Base-by-base conservation (phyloP, 1,284 basidiomycete genomes). In the Pyrrhoderma lamaoense region DNA sequence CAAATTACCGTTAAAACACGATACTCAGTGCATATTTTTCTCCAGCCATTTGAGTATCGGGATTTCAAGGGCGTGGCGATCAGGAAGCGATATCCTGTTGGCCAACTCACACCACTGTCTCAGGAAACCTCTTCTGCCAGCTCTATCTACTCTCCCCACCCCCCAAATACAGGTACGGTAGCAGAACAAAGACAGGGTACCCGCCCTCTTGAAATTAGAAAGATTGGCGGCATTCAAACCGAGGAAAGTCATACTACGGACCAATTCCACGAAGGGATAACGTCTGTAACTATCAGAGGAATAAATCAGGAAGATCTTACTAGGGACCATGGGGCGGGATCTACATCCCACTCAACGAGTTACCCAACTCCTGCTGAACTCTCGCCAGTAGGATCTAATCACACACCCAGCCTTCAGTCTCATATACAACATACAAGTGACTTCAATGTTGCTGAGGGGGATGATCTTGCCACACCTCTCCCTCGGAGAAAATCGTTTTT, bases 401-500 rank as follows among this genome's bases (percentile, higher is more conserved):
- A 7, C 38, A 40, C 38, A 40, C 38, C 38, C 67, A 79, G 38
- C 77, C 80, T 27, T 75, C 77, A 27, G 71, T 80, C 18, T 72
- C 59, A 66, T 1, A 64, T 64, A 44, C 23, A 34, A 27, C 39
- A 23, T 21, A 14, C 13, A 8, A n/a, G 9, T 27, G 31, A 40
- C 19, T 55, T 57, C 34, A 62, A 62, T 19, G 59, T 59, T 4
- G 45, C 56, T 8, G 63, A 61, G 37, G 53, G 39, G 9, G 52
- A 65, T 16, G 65, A 71, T 38, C 69, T 67, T 0, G 60, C 79
- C 19, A 89, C 86, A 1, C 86, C 86, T 1, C 70, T 78, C 53
- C 76, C 79, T 9, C 79, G 83, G 55, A 78, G 82, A 40, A 75
- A 77, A 16, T 87, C 85, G 0, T 89, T 89, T 67, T 73, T 89